Evolutionary conservation across 2,329 filamentous ascomycete genomes (phyloP), one percentile per base, ranked within the genome.

Genomic region (Clonostachys rhizophaga): DNA sequence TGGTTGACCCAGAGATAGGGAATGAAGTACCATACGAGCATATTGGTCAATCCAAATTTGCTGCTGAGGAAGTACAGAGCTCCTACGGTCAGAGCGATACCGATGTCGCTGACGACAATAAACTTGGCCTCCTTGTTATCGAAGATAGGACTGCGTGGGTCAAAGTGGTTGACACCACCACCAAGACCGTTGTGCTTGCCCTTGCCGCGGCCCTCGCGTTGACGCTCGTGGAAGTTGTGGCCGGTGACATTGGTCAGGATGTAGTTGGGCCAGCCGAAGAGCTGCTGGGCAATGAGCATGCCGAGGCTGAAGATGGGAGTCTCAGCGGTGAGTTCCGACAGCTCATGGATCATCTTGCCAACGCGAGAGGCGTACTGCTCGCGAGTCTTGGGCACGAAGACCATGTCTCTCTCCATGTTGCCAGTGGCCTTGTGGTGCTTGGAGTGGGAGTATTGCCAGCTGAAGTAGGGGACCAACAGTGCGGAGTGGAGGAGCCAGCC

Each of bases 341-440:
- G 72, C 71, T 97, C 89, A 68, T 96, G 89, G 46, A 79, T 75
- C 49, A 91, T 60, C 59, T 78, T 81, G 60, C 91, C 89, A 50
- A 92, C 67, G 49, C 87, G 86, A 51, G 76, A 78, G 55, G 91
- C 89, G 62, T 88, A 91, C 64, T 87, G 73, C 55, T 94, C 83
- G 49, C 91, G 86, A 47, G 91, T 96, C 71, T 89, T 89, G 50
- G 94, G 94, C n/a, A 97, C 78, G 66, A 96, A 97, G 53, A 97
- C 94, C 94, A 99, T 99, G 72, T 99, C 94, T 57, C 92, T 89
- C 72, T 95, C 91, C 73, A 99, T 85, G 78, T 99, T 83, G 59
- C 91, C 94, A 37, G 94, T 99, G 54, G 91, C 91, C 81, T 97
- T 97, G 87, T 99, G 94, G 78, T 99, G 94, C 83, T 96, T 96